A percentile compares a stretch with the other conserved stretches of the same genome.
Conservation (phyloP, 2,329 filamentous ascomycete species). For the Penicillium sp. region DNA sequence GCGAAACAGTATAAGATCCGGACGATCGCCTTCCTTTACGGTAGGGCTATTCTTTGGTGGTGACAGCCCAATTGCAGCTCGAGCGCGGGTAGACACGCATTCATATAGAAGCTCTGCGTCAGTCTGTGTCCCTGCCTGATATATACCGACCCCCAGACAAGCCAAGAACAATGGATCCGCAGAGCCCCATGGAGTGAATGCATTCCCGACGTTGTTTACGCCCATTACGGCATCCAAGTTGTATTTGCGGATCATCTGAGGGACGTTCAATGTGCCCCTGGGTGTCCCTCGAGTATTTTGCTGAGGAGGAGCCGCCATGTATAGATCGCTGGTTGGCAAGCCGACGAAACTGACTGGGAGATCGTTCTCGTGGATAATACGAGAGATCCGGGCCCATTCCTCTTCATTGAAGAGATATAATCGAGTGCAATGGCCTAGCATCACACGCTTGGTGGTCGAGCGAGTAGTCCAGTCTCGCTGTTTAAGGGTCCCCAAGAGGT, state of each 20-base stretch:
- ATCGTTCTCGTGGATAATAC: conserved; percentile 43
- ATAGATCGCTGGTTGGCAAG: conserved; percentile 65
- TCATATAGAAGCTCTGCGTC: conserved; percentile 58
- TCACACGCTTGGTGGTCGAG: conserved; percentile 48
- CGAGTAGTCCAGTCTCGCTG: conserved; percentile 47
- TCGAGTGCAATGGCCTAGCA: conserved; percentile 65
- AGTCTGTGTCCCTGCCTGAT: conserved; percentile 59
- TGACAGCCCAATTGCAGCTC: conserved; percentile 33
- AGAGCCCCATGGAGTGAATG: conserved; percentile 66
- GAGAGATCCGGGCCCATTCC: conserved; percentile 50
- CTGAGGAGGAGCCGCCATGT: conserved; percentile 59
- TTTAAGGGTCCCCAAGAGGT: conserved; percentile 51
- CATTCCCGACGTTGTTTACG: conserved; percentile 70
- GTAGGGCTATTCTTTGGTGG: not conserved
- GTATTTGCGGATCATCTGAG: conserved; percentile 56
- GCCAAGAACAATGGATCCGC: conserved; percentile 63
- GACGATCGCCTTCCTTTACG: conserved; percentile 9
- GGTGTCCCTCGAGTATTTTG: conserved; percentile 28
- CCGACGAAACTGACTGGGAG: conserved; percentile 65
- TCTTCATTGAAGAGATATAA: conserved; percentile 53
- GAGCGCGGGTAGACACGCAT: conserved; percentile 46
- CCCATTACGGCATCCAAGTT: conserved; percentile 58
- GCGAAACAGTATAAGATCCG: conserved; percentile 25
- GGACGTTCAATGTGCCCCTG: conserved; percentile 60
- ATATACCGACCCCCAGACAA: conserved; percentile 60